Base-by-base conservation (phyloP, 1,139 yeast genomes). In the Sugiyamaella japonica region DNA sequence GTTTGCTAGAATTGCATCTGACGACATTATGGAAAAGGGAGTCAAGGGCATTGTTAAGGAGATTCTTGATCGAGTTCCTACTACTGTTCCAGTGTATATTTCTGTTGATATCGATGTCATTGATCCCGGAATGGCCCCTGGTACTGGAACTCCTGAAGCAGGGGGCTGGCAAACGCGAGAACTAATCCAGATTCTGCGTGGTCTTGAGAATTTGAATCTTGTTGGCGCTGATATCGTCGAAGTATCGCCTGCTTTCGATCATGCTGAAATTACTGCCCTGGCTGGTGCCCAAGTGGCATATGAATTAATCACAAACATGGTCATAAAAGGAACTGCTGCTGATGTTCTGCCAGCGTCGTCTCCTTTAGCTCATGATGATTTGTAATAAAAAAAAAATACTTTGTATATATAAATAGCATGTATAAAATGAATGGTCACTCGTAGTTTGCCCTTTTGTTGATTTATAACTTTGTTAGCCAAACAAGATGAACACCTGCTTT, bases 141-240 rank as follows among this genome's bases (percentile, higher is more conserved):
- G 93, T 0, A 86, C 95, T 1, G 95, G 95, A 6, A 86, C 95
- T 7, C 86, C 85, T 58, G 95, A 86, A 70, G 85, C 87, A 1
- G 95, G 95, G 54, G 95, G 95, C 51, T 80, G 87, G 78, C 73
- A 85, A 52, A 87, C 93, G 8, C 76, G 95, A 59, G 95, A 86
- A 66, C 74, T 86, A 57, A 76, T 86, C 56, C 76, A 81, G 58
- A 75, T 86, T 23, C 73, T 86, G 56, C 77, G 90, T 62, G 75
- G 75, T 8, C 71, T 86, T 46, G 86, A 85, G 20, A 71, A 72
- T 4, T 73, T 86, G 63, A 81, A 83, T 56, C 62, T 86, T 17
- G 88, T 86, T 41, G 95, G 93, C 41, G 93, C 87, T 4, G 95
- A 86, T 69, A 76, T 86, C 16, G 95, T 86, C 16, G 95, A 86